These are phyloP conservation scores for Microcos paniculata DNA, from an alignment of 345 rosid species.

Conservation along the genomic window DNA sequence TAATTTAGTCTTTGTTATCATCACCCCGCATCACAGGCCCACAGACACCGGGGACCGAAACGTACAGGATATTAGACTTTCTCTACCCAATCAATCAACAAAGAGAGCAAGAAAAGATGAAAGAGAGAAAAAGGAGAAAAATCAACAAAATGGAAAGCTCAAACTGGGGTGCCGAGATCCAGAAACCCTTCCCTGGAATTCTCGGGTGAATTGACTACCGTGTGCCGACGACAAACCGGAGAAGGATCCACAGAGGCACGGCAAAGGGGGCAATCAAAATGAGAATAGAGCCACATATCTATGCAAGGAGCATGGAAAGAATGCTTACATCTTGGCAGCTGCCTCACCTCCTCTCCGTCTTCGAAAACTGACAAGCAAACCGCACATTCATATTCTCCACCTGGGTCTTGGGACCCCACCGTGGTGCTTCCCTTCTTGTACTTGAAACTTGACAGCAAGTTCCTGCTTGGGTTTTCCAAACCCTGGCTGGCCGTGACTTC, in stretches of 20 bases:
- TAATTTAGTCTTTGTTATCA: neutral
- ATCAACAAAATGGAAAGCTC: neutral
- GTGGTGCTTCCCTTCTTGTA: constrained; percentile 28
- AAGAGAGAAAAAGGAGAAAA: neutral
- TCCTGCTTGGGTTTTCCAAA: constrained; percentile 18
- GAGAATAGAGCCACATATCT: constrained; percentile 43
- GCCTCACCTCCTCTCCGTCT: constrained; percentile 34
- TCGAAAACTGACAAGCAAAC: constrained; percentile 41
- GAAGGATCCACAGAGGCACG: constrained; percentile 25
- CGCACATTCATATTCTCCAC: constrained; percentile 24
- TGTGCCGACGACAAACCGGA: neutral
- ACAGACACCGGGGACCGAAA: neutral
- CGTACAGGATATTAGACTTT: neutral
- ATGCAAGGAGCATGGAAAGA: constrained; percentile 40
- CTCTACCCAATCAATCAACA: neutral
- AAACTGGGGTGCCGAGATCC: neutral
- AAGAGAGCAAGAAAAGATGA: neutral
- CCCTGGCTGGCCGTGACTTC: constrained; percentile 20
- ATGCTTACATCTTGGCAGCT: constrained; percentile 35
- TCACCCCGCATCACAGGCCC: neutral
- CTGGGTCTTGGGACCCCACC: neutral
- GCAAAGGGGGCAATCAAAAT: constrained; percentile 39
- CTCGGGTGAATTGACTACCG: neutral
- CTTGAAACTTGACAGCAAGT: constrained; percentile 32
- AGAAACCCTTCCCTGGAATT: constrained; percentile 30